phyloP scores from a whole-genome alignment of 768 basidiomycete genomes.

The Boletus pseudo-olivaceus region DNA sequence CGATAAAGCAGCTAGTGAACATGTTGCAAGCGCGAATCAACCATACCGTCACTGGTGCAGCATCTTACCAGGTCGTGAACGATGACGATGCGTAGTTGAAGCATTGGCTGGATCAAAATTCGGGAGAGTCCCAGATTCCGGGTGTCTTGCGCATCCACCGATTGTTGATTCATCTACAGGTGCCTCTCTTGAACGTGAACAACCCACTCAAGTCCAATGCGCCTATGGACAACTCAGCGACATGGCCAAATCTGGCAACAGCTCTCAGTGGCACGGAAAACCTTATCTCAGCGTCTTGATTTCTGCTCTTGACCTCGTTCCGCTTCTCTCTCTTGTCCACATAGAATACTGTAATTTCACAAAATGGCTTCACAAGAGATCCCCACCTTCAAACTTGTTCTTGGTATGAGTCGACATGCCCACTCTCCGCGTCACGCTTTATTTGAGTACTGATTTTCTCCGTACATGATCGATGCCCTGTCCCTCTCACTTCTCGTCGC shows the following conservation, averaged over 20 bases:
- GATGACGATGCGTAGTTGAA: no score
- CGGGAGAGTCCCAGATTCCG: not conserved
- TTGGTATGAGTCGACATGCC: conserved; percentile 57
- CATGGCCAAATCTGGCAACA: conserved; percentile 22
- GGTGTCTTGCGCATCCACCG: not conserved
- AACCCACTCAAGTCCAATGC: not conserved
- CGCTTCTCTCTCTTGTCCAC: conserved; percentile 16
- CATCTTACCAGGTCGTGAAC: not conserved
- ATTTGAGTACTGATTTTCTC: conserved; percentile 22
- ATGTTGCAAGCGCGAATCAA: not conserved
- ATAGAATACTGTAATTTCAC: conserved; percentile 22
- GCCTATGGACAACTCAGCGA: conserved; percentile 11
- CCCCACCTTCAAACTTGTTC: conserved; percentile 98
- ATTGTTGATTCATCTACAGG: not conserved
- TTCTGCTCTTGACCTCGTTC: conserved; percentile 31
- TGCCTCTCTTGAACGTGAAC: not conserved
- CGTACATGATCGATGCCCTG: conserved; percentile 52
- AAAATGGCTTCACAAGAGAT: conserved; percentile 44
- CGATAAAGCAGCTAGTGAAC: not conserved
- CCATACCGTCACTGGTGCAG: not conserved
- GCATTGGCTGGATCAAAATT: not conserved
- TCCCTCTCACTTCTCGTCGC: conserved; percentile 9
- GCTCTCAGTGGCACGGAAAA: conserved; percentile 31
- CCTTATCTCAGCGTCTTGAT: conserved; percentile 36
- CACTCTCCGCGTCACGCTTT: conserved; percentile 1